These are phyloP conservation scores for Phialophora tarda DNA, from an alignment of 2,329 filamentous ascomycete genomes.

Conservation along the genomic window DNA sequence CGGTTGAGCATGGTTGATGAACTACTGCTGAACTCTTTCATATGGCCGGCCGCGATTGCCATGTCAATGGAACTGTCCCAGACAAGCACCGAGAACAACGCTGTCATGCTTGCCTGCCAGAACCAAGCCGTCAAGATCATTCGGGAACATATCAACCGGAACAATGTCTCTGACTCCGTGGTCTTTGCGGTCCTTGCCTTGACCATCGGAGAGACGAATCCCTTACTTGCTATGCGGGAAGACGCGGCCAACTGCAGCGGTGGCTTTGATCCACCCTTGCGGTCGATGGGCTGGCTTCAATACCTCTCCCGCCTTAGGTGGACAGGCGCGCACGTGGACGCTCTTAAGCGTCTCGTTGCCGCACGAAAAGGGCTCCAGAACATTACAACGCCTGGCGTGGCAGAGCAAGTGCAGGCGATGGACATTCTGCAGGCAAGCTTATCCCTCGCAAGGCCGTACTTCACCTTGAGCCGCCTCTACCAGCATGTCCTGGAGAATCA, in stretches of 20 bases:
- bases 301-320: slow-evolving; percentile 23
- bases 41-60: slow-evolving; percentile 26
- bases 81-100: slow-evolving; percentile 9
- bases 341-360: slow-evolving; percentile 14
- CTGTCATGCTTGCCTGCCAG: slow-evolving; percentile 26
- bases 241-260: slow-evolving; percentile 11
- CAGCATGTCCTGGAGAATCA: slow-evolving; percentile 22
- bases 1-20: slow-evolving; percentile 26
- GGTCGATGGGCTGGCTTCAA: slow-evolving; percentile 22
- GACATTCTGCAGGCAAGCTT: slow-evolving; percentile 26
- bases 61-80: slow-evolving; percentile 25
- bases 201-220: slow-evolving; percentile 23
- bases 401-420: slow-evolving; percentile 25
- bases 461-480: slow-evolving; percentile 20
- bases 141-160: slow-evolving; percentile 18
- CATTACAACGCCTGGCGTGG: slow-evolving; percentile 21
- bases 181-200: slow-evolving; percentile 25
- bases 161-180: slow-evolving; percentile 15
- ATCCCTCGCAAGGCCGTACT: slow-evolving; percentile 11
- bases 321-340: slow-evolving; percentile 18
- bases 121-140: slow-evolving; percentile 14
- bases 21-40: slow-evolving; percentile 21
- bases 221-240: slow-evolving; percentile 8
- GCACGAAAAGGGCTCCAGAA: slow-evolving; percentile 15
- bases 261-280: slow-evolving; percentile 23